Percentiles rank a stretch among this genome's conserved stretches.
These are phyloP conservation scores for Myotisia sp. DNA, from an alignment of 2,329 filamentous ascomycete genomes.

Conservation along the genomic window DNA sequence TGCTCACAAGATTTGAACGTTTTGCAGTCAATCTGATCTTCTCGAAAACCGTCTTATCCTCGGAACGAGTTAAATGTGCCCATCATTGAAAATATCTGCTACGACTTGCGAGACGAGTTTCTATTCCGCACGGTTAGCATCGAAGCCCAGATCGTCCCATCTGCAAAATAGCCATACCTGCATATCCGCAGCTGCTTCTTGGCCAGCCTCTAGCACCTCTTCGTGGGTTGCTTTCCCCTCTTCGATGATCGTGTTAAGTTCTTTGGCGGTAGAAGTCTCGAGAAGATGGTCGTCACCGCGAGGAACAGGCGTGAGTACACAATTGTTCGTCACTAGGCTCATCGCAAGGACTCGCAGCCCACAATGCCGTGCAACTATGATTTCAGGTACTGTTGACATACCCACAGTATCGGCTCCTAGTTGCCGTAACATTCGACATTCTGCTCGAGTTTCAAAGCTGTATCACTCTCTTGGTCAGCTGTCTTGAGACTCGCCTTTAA, in stretches of 20 bases:
- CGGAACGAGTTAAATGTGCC: too few relatives aligned
- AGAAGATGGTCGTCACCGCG: slow-evolving; percentile 44
- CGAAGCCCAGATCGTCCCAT: too few relatives aligned
- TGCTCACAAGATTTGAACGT: neutral
- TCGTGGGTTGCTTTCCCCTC: slow-evolving; percentile 50
- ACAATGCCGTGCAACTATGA: slow-evolving; percentile 50
- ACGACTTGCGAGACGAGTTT: slow-evolving; percentile 24
- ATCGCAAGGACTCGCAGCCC: slow-evolving; percentile 50
- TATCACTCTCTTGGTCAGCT: neutral
- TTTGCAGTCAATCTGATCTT: neutral
- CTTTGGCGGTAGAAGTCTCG: slow-evolving; percentile 34
- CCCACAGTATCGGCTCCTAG: slow-evolving; percentile 55
- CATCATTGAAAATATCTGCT: slow-evolving; percentile 15
- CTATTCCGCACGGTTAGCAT: slow-evolving; percentile 15
- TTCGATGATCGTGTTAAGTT: slow-evolving; percentile 42
- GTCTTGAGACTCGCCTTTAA: slow-evolving; percentile 2
- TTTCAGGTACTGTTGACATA: slow-evolving; percentile 57
- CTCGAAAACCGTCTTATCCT: neutral
- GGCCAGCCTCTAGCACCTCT: slow-evolving; percentile 50
- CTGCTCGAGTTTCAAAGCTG: slow-evolving; percentile 51
- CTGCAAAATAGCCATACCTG: slow-evolving; percentile 32
- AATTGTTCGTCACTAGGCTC: slow-evolving; percentile 52
- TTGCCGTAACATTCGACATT: slow-evolving; percentile 47
- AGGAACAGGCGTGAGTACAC: slow-evolving; percentile 44
- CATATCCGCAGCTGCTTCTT: slow-evolving; percentile 47